phyloP scores from a whole-genome alignment of 768 basidiomycete genomes.

The Sutorius australiensis region DNA sequence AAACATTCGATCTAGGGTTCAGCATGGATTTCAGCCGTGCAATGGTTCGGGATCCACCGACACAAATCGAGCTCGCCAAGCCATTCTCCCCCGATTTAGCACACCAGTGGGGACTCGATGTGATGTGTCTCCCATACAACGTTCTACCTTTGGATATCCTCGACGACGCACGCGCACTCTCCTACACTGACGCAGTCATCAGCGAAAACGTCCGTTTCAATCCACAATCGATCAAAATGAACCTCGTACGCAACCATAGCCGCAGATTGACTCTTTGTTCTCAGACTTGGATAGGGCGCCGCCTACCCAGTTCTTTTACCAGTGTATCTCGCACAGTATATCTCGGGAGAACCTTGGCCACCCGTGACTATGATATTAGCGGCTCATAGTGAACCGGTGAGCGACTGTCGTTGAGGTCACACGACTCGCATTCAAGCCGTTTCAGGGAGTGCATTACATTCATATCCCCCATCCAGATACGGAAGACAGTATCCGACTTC shows the following conservation, averaged over 20 bases:
- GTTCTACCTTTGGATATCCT: constrained; percentile 51
- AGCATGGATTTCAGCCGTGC: constrained; percentile 39
- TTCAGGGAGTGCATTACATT: constrained; percentile 26
- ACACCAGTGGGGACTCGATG: constrained; percentile 45
- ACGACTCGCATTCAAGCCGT: neutral
- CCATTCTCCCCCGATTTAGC: constrained; percentile 47
- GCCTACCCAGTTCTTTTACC: constrained; percentile 65
- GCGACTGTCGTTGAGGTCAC: neutral
- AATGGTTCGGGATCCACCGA: constrained; percentile 33
- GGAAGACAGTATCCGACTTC: constrained; percentile 14
- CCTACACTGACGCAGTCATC: constrained; percentile 35
- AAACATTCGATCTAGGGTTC: constrained; percentile 12
- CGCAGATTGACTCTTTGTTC: neutral
- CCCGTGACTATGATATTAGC: constrained; percentile 28
- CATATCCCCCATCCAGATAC: constrained; percentile 23
- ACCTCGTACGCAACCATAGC: constrained; percentile 38
- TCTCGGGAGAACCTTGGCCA: constrained; percentile 26
- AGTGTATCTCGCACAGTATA: constrained; percentile 55
- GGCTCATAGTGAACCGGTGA: constrained; percentile 27
- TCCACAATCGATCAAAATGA: constrained; percentile 42
- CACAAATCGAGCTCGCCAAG: constrained; percentile 29
- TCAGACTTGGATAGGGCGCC: constrained; percentile 40
- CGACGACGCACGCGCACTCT: constrained; percentile 34
- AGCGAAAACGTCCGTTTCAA: constrained; percentile 38
- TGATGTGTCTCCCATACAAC: constrained; percentile 56